These are phyloP conservation scores for Clitoria ternatea DNA, from an alignment of 306 rosid genomes.

Conservation along the genomic window DNA sequence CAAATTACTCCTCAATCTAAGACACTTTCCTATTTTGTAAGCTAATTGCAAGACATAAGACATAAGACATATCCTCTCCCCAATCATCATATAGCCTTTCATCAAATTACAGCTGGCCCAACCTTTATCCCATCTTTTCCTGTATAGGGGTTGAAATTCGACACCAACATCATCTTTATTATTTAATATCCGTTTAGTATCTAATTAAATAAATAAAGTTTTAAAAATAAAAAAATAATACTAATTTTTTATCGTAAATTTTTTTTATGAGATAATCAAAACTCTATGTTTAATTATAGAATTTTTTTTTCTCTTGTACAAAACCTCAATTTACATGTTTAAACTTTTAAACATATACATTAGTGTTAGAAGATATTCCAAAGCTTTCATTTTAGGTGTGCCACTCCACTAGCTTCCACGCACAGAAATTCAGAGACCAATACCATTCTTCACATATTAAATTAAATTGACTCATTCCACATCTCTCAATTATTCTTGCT, in stretches of 20 bases:
- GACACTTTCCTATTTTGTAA: background rate
- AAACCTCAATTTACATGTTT: too few relatives aligned
- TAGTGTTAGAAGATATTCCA: background rate
- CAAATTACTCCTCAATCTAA: background rate
- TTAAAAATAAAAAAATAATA: too few relatives aligned
- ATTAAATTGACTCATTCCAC: background rate
- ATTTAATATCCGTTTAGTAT: too few relatives aligned
- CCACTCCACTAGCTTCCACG: background rate
- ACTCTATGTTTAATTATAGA: too few relatives aligned
- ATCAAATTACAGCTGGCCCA: background rate
- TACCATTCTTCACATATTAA: background rate
- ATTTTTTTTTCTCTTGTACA: too few relatives aligned
- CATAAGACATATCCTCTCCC: background rate
- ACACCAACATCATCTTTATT: too few relatives aligned
- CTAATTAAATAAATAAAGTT: too few relatives aligned
- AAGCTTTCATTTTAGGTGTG: background rate
- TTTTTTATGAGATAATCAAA: too few relatives aligned
- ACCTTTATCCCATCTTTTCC: too few relatives aligned
- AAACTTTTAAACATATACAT: too few relatives aligned
- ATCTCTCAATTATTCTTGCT: conserved; percentile 33
- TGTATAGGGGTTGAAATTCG: too few relatives aligned
- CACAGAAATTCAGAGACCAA: background rate
- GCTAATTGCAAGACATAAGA: background rate
- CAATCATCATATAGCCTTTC: background rate
- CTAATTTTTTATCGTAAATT: too few relatives aligned